A percentile compares a stretch with the other conserved stretches of the same genome.
phyloP scores from a whole-genome alignment of 768 basidiomycete species.

The Trametes cingulata region DNA sequence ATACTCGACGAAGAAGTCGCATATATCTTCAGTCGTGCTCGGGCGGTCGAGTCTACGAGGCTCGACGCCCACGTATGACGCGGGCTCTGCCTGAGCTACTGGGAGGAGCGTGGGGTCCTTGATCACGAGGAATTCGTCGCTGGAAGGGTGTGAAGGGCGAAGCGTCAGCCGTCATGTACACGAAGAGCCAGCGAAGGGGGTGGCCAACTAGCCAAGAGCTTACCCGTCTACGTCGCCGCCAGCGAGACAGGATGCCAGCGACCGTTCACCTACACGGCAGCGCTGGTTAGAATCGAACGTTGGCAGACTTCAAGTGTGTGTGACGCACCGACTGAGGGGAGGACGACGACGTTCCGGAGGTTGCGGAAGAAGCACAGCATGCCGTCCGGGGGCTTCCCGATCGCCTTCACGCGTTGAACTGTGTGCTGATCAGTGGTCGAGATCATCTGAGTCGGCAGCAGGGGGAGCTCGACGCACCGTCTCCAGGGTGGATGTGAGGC shows the following conservation, averaged over 20 bases:
- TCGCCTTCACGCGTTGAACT: conserved; percentile 74
- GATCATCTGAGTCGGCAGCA: too few relatives aligned
- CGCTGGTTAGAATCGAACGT: too few relatives aligned
- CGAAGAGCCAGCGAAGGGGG: neutral
- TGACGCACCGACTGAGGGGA: conserved; percentile 58
- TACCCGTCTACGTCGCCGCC: conserved; percentile 83
- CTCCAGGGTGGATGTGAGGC: conserved; percentile 79
- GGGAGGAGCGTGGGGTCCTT: conserved; percentile 57
- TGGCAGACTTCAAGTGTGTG: too few relatives aligned
- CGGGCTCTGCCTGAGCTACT: conserved; percentile 47
- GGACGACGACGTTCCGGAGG: conserved; percentile 71
- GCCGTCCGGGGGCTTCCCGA: conserved; percentile 65
- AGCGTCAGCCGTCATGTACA: neutral
- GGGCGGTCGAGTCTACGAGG: conserved; percentile 34
- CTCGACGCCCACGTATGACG: conserved; percentile 45
- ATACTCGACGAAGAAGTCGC: conserved; percentile 80
- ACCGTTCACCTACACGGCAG: conserved; percentile 48
- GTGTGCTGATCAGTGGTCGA: conserved; percentile 3
- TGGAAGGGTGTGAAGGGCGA: conserved; percentile 30
- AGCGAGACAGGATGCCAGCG: conserved; percentile 69
- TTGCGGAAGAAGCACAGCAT: conserved; percentile 58
- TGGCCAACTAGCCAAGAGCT: conserved; percentile 19
- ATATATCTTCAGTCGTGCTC: conserved; percentile 68
- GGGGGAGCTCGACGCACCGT: conserved; percentile 60
- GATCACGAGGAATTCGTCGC: conserved; percentile 67